Evolutionary conservation across 2,329 filamentous ascomycete species (phyloP).

Genomic region (Cladosporium phlei): DNA sequence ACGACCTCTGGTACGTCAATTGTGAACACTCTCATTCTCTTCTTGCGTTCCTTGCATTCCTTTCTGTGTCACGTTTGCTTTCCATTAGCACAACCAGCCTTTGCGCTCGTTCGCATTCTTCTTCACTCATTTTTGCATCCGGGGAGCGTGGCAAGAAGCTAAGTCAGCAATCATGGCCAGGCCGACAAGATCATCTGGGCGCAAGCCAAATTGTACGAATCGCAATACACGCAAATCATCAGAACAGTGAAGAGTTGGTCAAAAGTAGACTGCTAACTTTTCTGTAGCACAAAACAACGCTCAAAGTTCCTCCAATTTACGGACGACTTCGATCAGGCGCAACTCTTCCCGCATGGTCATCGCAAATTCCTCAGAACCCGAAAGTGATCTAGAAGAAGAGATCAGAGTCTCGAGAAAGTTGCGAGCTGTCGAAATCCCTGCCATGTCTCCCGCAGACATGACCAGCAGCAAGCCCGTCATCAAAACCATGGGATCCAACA

Average conservation of each 20-base stretch:
- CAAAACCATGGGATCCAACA: slow-evolving; percentile 14
- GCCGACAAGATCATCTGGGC: slow-evolving; percentile 6
- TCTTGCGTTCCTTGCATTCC: background rate
- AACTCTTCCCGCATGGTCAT: slow-evolving; percentile 11
- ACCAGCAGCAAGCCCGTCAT: background rate
- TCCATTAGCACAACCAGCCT: background rate
- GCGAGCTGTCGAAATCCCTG: slow-evolving; percentile 7
- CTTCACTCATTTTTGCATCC: background rate
- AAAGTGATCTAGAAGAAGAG: slow-evolving; percentile 16
- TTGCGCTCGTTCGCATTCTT: background rate
- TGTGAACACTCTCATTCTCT: background rate
- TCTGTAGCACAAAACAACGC: too few species aligned
- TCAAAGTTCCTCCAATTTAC: too few species aligned
- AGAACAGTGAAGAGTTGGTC: too few species aligned
- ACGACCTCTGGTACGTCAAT: slow-evolving; percentile 6
- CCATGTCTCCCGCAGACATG: background rate
- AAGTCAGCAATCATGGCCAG: slow-evolving; percentile 7
- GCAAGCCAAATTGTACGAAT: background rate
- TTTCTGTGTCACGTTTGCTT: background rate
- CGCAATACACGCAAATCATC: background rate
- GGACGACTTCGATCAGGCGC: slow-evolving; percentile 1
- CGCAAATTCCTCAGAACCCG: slow-evolving; percentile 1
- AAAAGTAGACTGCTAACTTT: too few species aligned
- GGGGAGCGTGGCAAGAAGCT: too few species aligned
- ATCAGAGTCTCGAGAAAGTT: slow-evolving; percentile 13